A percentile compares a stretch with the other conserved stretches of the same genome.
Evolutionary conservation across 108 stramenopile species (phyloP).

Genomic region (Pseudonitzschia pungens): DNA sequence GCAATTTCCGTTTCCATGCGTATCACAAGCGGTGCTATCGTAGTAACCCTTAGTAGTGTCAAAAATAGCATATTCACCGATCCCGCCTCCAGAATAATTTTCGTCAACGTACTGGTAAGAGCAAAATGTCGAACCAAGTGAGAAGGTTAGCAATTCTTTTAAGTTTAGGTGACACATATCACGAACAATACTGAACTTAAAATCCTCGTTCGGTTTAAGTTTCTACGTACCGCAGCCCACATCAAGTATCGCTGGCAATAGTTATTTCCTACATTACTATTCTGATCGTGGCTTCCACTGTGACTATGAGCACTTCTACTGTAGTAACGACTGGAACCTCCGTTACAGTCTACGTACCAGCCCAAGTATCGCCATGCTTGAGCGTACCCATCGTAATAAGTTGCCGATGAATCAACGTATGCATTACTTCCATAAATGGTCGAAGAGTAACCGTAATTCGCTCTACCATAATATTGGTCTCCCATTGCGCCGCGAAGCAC

Average conservation of each 20-base stretch:
- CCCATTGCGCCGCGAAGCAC: background rate
- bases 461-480: constrained; percentile 2
- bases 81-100: constrained; percentile 57
- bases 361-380: constrained; percentile 72
- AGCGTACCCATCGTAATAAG: constrained; percentile 55
- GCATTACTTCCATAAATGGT: constrained; percentile 30
- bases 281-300: constrained; percentile 17
- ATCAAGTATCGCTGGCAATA: constrained; percentile 57
- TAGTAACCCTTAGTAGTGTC: constrained; percentile 30
- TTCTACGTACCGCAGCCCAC: constrained; percentile 57
- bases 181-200: background rate
- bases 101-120: constrained; percentile 54
- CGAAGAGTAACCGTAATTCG: constrained; percentile 19
- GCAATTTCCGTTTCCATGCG: constrained; percentile 35
- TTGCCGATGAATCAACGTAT: constrained; percentile 26
- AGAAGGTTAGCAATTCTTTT: background rate
- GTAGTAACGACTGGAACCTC: constrained; percentile 30
- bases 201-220: background rate
- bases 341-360: constrained; percentile 60
- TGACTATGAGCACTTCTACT: constrained; percentile 1
- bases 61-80: constrained; percentile 66
- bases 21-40: constrained; percentile 39
- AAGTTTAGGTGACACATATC: background rate
- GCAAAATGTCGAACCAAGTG: background rate
- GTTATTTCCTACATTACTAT: constrained; percentile 25